These are phyloP conservation scores for Triadica sebifera DNA, from an alignment of 345 rosid species.

Conservation along the genomic window DNA sequence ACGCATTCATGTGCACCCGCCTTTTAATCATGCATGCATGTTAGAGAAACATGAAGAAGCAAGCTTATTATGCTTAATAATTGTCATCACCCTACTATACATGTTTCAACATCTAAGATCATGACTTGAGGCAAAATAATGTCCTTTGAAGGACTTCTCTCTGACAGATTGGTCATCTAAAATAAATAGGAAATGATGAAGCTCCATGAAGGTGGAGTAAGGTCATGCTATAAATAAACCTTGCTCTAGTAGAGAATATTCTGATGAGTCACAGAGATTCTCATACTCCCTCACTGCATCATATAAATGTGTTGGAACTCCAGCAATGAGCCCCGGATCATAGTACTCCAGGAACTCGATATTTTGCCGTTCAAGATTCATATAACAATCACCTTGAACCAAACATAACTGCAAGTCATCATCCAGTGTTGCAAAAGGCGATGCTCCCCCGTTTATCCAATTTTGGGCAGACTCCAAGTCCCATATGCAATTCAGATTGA, in stretches of 20 bases:
- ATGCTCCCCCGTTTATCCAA: conserved; percentile 35
- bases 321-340: conserved; percentile 41
- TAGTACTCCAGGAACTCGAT: conserved; percentile 40
- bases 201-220: conserved; percentile 18
- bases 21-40: background rate
- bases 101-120: conserved; percentile 28
- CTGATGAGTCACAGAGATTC: conserved; percentile 52
- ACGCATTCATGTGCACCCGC: background rate
- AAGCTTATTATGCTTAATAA: conserved; percentile 32
- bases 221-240: conserved; percentile 66
- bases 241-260: conserved; percentile 54
- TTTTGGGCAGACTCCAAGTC: conserved; percentile 38
- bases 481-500: conserved; percentile 35
- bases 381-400: conserved; percentile 48
- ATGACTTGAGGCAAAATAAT: conserved; percentile 17
- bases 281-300: conserved; percentile 59
- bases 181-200: conserved; percentile 19
- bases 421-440: conserved; percentile 37
- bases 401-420: conserved; percentile 50
- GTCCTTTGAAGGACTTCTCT: conserved; percentile 24
- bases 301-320: conserved; percentile 47
- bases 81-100: conserved; percentile 28
- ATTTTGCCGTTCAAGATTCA: conserved; percentile 50
- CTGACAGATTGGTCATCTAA: conserved; percentile 19
- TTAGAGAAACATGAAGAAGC: conserved; percentile 18